A percentile compares a stretch with the other conserved stretches of the same genome.
These are phyloP conservation scores for Mucor lusitanicus DNA, from an alignment of 371 early-diverging fungal species.

Conservation along the genomic window DNA sequence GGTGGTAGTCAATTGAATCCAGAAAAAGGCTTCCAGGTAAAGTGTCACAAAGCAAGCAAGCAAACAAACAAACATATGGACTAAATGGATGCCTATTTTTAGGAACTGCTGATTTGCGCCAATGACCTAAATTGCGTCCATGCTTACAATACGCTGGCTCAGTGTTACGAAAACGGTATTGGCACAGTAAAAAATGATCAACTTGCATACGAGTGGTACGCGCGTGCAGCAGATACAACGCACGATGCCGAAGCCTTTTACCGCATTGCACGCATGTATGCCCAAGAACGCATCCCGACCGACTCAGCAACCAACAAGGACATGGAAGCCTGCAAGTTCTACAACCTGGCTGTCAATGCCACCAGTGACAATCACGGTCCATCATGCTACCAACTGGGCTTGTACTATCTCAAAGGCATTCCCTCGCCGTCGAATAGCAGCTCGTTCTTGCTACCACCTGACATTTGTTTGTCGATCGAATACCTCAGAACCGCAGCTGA, in stretches of 20 bases:
- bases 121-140: slow-evolving; percentile 35
- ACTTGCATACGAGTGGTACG: slow-evolving; percentile 45
- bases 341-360: slow-evolving; percentile 31
- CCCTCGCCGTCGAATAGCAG: slow-evolving; percentile 1
- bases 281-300: slow-evolving; percentile 20
- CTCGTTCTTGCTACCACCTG: slow-evolving; percentile 7
- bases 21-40: slow-evolving; percentile 41
- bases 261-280: slow-evolving; percentile 41
- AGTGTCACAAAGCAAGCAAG: not conserved
- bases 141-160: slow-evolving; percentile 44
- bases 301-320: slow-evolving; percentile 14
- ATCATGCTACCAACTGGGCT: slow-evolving; percentile 37
- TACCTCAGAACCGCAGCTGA: slow-evolving; percentile 40
- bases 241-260: slow-evolving; percentile 47
- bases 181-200: slow-evolving; percentile 49
- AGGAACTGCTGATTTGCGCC: slow-evolving; percentile 48
- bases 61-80: not conserved
- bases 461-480: slow-evolving; percentile 23
- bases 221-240: slow-evolving; percentile 34
- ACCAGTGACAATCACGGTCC: slow-evolving; percentile 30
- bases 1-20: slow-evolving; percentile 43
- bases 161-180: slow-evolving; percentile 49
- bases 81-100: slow-evolving; percentile 4
- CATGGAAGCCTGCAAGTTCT: slow-evolving; percentile 38
- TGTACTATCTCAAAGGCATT: slow-evolving; percentile 39